phyloP scores from a whole-genome alignment of 2,329 filamentous ascomycete species.

The Coniochaeta sp. region DNA sequence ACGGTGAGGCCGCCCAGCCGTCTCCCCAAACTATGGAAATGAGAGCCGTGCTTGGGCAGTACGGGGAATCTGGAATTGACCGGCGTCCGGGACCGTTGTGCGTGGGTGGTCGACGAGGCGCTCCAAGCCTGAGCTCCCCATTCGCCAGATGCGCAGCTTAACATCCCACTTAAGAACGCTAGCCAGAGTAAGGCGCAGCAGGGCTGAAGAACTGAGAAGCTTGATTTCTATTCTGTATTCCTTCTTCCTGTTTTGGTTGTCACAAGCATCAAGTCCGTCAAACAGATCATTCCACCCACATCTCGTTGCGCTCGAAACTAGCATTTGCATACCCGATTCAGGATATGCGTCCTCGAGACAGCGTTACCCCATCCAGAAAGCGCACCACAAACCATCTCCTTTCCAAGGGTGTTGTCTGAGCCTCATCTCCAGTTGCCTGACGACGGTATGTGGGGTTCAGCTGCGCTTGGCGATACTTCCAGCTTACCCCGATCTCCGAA shows the following conservation, averaged over 20 bases:
- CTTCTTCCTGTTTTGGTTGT: neutral
- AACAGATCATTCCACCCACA: neutral
- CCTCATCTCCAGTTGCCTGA: neutral
- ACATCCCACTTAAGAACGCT: conserved; percentile 10
- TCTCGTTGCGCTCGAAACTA: neutral
- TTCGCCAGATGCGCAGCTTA: neutral
- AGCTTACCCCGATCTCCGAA: neutral
- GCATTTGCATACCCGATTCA: neutral
- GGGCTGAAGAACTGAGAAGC: conserved; percentile 11
- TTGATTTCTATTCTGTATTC: neutral
- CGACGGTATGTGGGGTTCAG: neutral
- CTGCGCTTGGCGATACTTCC: neutral
- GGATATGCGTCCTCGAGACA: neutral
- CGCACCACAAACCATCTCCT: neutral
- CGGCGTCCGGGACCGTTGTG: neutral
- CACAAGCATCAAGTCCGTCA: neutral
- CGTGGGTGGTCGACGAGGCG: neutral
- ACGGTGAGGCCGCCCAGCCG: conserved; percentile 1
- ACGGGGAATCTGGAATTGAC: neutral
- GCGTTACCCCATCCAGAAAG: neutral
- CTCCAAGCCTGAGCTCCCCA: neutral
- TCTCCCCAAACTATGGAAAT: neutral
- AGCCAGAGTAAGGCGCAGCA: conserved; percentile 11
- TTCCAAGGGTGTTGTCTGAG: neutral
- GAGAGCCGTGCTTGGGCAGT: neutral